Evolutionary conservation across 2,329 filamentous ascomycete genomes (phyloP), one percentile per base, ranked within the genome.

Genomic region (Tolypocladium amazonense): DNA sequence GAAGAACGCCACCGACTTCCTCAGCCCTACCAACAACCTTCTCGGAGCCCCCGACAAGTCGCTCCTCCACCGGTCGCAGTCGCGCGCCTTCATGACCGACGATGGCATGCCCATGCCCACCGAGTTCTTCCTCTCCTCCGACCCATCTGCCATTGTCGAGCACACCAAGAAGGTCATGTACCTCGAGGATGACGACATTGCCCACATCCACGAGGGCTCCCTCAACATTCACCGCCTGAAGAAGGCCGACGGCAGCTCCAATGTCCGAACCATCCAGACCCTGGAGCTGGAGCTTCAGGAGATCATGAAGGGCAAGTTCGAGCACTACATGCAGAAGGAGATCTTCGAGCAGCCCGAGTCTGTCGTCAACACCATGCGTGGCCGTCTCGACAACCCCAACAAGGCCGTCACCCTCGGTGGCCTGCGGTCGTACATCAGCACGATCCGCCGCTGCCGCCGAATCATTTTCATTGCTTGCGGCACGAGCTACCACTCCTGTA

Each of bases 301-400:
- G 82, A 99, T 99, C 78, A 99, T 99, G 94, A 99, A 99, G 88
- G 94, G 94, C 77, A 95, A 94, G 75, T 99, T 97, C 78, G 94
- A 99, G 76, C 94, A 99, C 81, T 99, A 97, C 83, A 99, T 99
- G 94, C 94, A 99, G 77, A 99, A 99, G 86, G 94, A 99, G 77
- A 99, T 99, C 72, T 99, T 99, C 76, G 94, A 99, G 83, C 94
- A 99, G 82, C 94, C 94, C 72, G 94, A 99, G 79, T 99, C 94
- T 18, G 91, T 99, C 63, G 88, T 99, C 81, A 99, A 99, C 85
- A 97, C 94, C 67, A 99, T 99, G 94, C 91, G 94, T 86, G 94
- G 94, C 78, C 94, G 94, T 79, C 82, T 99, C 69, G 94, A 99
- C 76, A 82, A 89, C 62, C 88, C 86, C 69, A 96, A 97, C 82